These are phyloP conservation scores for Fraxinus dipetala DNA, from an alignment of 305 asterid species.

Conservation along the genomic window DNA sequence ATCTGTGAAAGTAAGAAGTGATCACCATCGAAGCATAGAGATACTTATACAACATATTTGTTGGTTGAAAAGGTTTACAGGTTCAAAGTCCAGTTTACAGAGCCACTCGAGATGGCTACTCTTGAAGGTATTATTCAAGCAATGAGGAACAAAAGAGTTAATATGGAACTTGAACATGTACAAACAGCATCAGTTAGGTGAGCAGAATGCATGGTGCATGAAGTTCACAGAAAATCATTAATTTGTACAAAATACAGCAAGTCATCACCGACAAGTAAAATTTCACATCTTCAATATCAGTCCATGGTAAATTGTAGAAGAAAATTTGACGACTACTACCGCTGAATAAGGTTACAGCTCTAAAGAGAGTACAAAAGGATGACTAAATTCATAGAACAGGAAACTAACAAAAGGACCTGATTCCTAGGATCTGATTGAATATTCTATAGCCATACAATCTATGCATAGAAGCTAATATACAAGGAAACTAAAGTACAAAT, in stretches of 20 bases:
- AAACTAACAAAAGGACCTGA: not conserved
- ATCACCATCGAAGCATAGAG: not conserved
- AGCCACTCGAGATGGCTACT: not conserved
- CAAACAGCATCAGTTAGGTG: not conserved
- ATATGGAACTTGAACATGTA: not conserved
- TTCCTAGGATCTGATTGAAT: not conserved
- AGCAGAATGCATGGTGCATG: slow-evolving; percentile 14
- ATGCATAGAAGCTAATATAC: not conserved
- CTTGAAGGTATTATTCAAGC: not conserved
- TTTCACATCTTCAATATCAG: not conserved
- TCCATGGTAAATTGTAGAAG: not conserved
- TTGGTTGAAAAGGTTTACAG: not conserved
- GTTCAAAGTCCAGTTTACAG: not conserved
- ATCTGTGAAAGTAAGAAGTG: not conserved
- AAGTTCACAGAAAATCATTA: not conserved
- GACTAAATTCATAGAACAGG: not conserved
- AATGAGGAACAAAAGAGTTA: not conserved
- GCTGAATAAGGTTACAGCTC: not conserved
- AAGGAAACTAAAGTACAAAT: not conserved
- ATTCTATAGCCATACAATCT: not conserved
- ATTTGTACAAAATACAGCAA: not conserved
- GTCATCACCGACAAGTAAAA: not conserved
- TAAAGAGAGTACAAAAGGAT: not conserved
- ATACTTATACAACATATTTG: not conserved
- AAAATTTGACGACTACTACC: not conserved